These are phyloP conservation scores for Pseudocercospora pini-densiflorae DNA, from an alignment of 2,329 filamentous ascomycete genomes.

Conservation along the genomic window DNA sequence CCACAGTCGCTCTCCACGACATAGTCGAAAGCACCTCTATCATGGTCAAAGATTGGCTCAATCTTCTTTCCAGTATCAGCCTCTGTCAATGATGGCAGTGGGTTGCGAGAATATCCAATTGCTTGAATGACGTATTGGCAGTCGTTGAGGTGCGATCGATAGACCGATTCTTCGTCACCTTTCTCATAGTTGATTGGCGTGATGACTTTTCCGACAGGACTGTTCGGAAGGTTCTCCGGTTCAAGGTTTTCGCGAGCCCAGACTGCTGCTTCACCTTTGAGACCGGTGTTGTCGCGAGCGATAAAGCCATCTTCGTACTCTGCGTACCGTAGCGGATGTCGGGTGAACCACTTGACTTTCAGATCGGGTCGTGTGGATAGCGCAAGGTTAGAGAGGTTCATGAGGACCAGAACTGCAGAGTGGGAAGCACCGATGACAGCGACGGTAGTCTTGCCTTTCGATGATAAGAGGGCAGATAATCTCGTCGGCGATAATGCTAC, in stretches of 20 bases:
- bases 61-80: slow-evolving; percentile 39
- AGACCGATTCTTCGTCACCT: slow-evolving; percentile 54
- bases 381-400: slow-evolving; percentile 63
- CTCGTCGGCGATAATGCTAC: slow-evolving; percentile 59
- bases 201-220: slow-evolving; percentile 51
- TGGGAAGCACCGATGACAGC: slow-evolving; percentile 67
- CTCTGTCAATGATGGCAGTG: slow-evolving; percentile 52
- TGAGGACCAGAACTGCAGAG: slow-evolving; percentile 65
- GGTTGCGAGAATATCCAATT: slow-evolving; percentile 60
- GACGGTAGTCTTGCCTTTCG: slow-evolving; percentile 49
- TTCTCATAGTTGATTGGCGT: slow-evolving; percentile 48
- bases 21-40: slow-evolving; percentile 41
- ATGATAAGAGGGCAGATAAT: slow-evolving; percentile 49
- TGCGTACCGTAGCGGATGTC: slow-evolving; percentile 65
- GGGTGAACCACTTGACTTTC: slow-evolving; percentile 64
- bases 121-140: slow-evolving; percentile 63
- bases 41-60: slow-evolving; percentile 51
- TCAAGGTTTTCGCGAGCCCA: slow-evolving; percentile 66
- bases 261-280: slow-evolving; percentile 64
- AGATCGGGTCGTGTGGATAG: slow-evolving; percentile 57
- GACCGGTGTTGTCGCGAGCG: slow-evolving; percentile 66
- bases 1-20: slow-evolving; percentile 24
- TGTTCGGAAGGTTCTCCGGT: slow-evolving; percentile 51
- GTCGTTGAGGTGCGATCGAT: slow-evolving; percentile 51
- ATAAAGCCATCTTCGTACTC: slow-evolving; percentile 68